Conservation (phyloP, 805 yeast genomes). For the Nematodospora valgi region DNA sequence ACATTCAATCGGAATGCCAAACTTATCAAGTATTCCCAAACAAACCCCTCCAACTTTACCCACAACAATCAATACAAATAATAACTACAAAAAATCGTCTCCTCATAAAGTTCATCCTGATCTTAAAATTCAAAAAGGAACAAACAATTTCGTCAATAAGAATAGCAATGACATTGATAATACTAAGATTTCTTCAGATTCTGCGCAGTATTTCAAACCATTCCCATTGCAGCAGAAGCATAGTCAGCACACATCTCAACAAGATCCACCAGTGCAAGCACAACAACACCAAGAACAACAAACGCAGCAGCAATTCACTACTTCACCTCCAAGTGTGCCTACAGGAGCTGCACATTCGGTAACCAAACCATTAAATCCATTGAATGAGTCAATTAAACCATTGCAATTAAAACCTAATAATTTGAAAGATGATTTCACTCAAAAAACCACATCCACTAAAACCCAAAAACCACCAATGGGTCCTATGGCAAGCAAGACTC, state of each 20-base stretch:
- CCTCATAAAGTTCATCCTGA: slow-evolving; percentile 25
- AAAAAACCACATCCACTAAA: not conserved
- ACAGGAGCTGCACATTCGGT: slow-evolving; percentile 11
- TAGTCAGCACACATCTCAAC: slow-evolving; percentile 21
- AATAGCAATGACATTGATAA: slow-evolving; percentile 10
- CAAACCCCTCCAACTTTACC: slow-evolving; percentile 32
- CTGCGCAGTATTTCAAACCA: slow-evolving; percentile 12
- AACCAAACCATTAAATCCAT: slow-evolving; percentile 11
- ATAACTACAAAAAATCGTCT: not conserved
- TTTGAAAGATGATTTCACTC: too few species aligned
- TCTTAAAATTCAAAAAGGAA: slow-evolving; percentile 27
- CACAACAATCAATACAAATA: slow-evolving; percentile 1
- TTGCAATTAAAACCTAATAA: slow-evolving; percentile 19
- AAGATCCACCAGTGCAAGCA: slow-evolving; percentile 8
- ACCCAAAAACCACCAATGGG: slow-evolving; percentile 5
- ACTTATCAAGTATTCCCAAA: slow-evolving; percentile 23
- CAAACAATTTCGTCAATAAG: slow-evolving; percentile 11
- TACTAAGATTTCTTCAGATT: slow-evolving; percentile 17
- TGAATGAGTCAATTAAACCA: slow-evolving; percentile 19
- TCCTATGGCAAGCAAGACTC: slow-evolving; percentile 24
- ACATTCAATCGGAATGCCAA: slow-evolving; percentile 15
- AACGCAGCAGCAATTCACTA: slow-evolving; percentile 8
- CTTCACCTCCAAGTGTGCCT: slow-evolving; percentile 1
- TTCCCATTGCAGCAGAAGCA: slow-evolving; percentile 14
- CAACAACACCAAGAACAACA: slow-evolving; percentile 10